phyloP scores from a whole-genome alignment of 2,329 filamentous ascomycete genomes.

The Fusarium sp. region DNA sequence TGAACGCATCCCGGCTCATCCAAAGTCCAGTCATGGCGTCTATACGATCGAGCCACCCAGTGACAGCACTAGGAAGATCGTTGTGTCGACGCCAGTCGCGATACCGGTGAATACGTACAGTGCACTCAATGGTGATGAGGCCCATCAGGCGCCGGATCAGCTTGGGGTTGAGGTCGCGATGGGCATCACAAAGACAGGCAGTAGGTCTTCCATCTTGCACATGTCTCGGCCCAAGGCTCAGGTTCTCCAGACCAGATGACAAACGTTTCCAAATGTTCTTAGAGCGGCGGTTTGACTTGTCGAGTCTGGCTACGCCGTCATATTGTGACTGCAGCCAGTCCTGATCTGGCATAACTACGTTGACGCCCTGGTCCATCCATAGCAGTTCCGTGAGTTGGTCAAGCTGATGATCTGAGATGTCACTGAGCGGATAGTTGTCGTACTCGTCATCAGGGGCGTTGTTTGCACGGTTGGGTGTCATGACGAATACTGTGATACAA shows the following conservation, averaged over 20 bases:
- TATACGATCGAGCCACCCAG: constrained; percentile 47
- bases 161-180: constrained; percentile 57
- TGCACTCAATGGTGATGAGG: constrained; percentile 58
- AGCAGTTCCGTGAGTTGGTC: constrained; percentile 54
- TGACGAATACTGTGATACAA: constrained; percentile 18
- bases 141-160: constrained; percentile 60
- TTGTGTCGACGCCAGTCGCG: constrained; percentile 42
- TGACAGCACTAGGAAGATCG: constrained; percentile 14
- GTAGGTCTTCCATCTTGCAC: constrained; percentile 40
- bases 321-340: constrained; percentile 55
- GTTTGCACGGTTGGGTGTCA: constrained; percentile 10
- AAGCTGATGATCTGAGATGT: constrained; percentile 46
- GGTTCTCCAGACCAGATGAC: constrained; percentile 47
- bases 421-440: constrained; percentile 9
- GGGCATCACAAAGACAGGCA: constrained; percentile 57
- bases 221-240: constrained; percentile 13
- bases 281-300: constrained; percentile 46
- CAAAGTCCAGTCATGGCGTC: constrained; percentile 53
- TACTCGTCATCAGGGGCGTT: background rate
- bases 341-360: constrained; percentile 47
- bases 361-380: constrained; percentile 49
- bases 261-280: constrained; percentile 51
- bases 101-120: constrained; percentile 48
- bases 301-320: constrained; percentile 37
- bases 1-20: constrained; percentile 54